Base-by-base conservation (phyloP, 495 filamentous ascomycete genomes). In the Symbiotaphrina buchneri region DNA sequence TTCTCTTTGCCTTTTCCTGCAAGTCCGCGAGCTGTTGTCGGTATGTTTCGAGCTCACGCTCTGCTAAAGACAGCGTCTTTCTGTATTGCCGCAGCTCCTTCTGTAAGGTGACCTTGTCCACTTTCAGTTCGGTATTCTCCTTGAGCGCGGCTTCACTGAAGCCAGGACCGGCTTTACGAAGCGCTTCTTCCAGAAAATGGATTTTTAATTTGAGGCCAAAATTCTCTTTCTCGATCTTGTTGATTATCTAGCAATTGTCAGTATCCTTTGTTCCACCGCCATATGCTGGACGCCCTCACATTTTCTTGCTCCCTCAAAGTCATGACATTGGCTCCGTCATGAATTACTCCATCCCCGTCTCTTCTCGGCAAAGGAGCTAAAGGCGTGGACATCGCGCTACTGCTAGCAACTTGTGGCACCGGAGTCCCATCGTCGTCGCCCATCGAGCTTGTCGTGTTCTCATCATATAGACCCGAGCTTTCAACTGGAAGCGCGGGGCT, bases 51-150 rank as follows among this genome's bases (percentile, higher is more conserved):
- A 90, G 51, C 17, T 76, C 80, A 32, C 74, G 74, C 54, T 94
- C 81, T 18, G 81, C 81, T 23, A 64, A 56, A 21, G 59, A 61
- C 10, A 97, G 56, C 5, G 63, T 68, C 47, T 92, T 93, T 43
- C 72, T 71, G 51, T 83, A 87, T 31, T 68, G 67, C 30, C 71
- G 65, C 8, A 97, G 64, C 38, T 97, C 87, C 29, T 69, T 65
- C 43, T 84, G 71, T 63, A 95, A 73, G 1, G 77, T 84, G 32
- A 85, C 60, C 46, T 74, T 74, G 45, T 84, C 68, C 31, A 92
- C 78, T 52, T 94, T 94, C 24, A 97, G 68, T 37, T 92, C 84
- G 11, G 84, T 85, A 41, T 95, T 95, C 53, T 97, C 87, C 45
- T 75, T 75, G 8, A 97, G 54, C 0, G 90, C 79, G 14, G 68